A percentile compares a stretch with the other conserved stretches of the same genome.
These are phyloP conservation scores for Mycena chlorophos DNA, from an alignment of 768 basidiomycete species.

Conservation along the genomic window DNA sequence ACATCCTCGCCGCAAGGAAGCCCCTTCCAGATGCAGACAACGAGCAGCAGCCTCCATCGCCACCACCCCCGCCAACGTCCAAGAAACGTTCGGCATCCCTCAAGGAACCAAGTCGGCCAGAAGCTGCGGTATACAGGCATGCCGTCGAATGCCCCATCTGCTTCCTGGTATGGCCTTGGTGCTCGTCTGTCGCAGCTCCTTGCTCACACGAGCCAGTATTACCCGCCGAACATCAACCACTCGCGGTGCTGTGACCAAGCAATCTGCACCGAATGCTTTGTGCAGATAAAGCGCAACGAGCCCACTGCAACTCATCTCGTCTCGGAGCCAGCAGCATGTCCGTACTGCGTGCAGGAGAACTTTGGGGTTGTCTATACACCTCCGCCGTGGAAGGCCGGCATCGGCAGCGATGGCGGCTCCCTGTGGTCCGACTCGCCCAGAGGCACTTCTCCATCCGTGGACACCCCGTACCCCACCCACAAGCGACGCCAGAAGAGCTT, in stretches of 20 bases:
- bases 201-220: conserved; percentile 65
- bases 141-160: conserved; percentile 97
- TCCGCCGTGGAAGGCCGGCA: conserved; percentile 78
- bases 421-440: conserved; percentile 57
- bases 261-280: conserved; percentile 98
- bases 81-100: conserved; percentile 53
- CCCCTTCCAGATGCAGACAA: conserved; percentile 57
- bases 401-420: conserved; percentile 66
- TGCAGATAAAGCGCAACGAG: conserved; percentile 96
- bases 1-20: conserved; percentile 79
- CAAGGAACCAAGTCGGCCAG: conserved; percentile 72
- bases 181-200: conserved; percentile 18
- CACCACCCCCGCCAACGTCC: conserved; percentile 36
- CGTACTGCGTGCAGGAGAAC: conserved; percentile 96
- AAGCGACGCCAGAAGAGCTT: conserved; percentile 88
- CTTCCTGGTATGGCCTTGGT: conserved; percentile 73
- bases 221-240: conserved; percentile 94
- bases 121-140: conserved; percentile 79
- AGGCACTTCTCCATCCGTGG: conserved; percentile 42
- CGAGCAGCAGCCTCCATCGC: conserved; percentile 32
- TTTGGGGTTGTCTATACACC: conserved; percentile 90
- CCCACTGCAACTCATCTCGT: conserved; percentile 94
- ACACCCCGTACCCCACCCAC: conserved; percentile 46
- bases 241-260: conserved; percentile 98
- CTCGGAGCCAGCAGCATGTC: conserved; percentile 95